Conservation (phyloP, 2,329 filamentous ascomycete genomes). For the Neurospora sp. region DNA sequence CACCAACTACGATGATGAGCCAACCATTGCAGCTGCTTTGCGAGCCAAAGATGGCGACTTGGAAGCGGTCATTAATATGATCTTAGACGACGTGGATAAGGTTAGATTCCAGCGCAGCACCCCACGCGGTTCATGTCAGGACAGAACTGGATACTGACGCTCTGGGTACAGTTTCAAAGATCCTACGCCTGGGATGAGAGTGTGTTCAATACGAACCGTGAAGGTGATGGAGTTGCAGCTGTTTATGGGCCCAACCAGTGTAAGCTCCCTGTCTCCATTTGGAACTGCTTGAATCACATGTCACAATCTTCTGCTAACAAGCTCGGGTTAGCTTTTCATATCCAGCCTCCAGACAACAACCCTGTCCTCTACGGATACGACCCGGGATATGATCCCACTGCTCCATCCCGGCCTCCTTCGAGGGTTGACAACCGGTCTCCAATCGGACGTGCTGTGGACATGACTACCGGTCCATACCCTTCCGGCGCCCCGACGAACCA, state of each 20-base stretch:
- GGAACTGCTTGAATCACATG: neutral
- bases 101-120: conserved; percentile 21
- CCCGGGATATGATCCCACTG: conserved; percentile 31
- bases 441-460: conserved; percentile 38
- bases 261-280: neutral
- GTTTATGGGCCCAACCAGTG: neutral
- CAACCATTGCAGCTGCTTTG: conserved; percentile 9
- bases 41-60: conserved; percentile 36
- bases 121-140: neutral
- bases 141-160: conserved; percentile 8
- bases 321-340: conserved; percentile 38
- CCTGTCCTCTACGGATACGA: conserved; percentile 33
- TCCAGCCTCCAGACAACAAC: conserved; percentile 41
- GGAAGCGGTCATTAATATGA: conserved; percentile 41
- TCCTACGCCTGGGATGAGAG: conserved; percentile 48
- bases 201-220: conserved; percentile 41
- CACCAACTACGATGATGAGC: conserved; percentile 4
- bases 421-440: conserved; percentile 48
- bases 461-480: conserved; percentile 24
- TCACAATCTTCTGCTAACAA: neutral
- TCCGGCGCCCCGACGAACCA: conserved; percentile 25
- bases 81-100: conserved; percentile 38
- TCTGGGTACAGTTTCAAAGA: conserved; percentile 29
- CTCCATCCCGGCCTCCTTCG: conserved; percentile 53
- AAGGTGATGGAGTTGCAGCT: conserved; percentile 27